phyloP scores from a whole-genome alignment of 2,329 filamentous ascomycete genomes.

The Epichloe sibirici region DNA sequence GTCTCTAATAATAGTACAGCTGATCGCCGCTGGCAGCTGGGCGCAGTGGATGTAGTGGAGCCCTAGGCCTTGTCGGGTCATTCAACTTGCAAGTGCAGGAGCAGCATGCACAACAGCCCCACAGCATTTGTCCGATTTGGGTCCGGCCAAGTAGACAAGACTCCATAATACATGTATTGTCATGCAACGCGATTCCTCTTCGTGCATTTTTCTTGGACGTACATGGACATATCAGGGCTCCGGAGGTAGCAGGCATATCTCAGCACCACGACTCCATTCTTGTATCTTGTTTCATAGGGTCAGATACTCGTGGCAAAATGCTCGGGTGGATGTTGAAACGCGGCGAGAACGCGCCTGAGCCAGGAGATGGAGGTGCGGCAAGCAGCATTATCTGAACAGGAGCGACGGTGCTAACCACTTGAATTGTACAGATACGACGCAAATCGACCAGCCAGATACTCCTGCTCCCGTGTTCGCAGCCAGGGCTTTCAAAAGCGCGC shows the following conservation, averaged over 20 bases:
- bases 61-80: too few species aligned
- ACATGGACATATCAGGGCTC: neutral
- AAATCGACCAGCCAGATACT: slow-evolving; percentile 48
- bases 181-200: neutral
- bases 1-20: too few species aligned
- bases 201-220: neutral
- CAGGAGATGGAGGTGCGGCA: slow-evolving; percentile 13
- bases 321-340: slow-evolving; percentile 47
- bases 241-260: neutral
- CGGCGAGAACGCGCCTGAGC: slow-evolving; percentile 26
- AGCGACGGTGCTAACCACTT: neutral
- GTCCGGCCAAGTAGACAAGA: neutral
- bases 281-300: neutral
- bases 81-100: too few species aligned
- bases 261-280: neutral
- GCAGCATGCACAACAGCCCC: neutral
- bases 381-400: neutral
- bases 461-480: slow-evolving; percentile 56
- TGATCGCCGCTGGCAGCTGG: too few species aligned
- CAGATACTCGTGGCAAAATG: slow-evolving; percentile 24
- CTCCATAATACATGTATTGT: too few species aligned
- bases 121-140: neutral
- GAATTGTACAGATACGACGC: slow-evolving; percentile 25
- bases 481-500: slow-evolving; percentile 48
- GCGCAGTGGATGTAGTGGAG: too few species aligned